A percentile compares a stretch with the other conserved stretches of the same genome.
phyloP scores from a whole-genome alignment of 176 grass and related monocot genomes.

The Stipa capillata region DNA sequence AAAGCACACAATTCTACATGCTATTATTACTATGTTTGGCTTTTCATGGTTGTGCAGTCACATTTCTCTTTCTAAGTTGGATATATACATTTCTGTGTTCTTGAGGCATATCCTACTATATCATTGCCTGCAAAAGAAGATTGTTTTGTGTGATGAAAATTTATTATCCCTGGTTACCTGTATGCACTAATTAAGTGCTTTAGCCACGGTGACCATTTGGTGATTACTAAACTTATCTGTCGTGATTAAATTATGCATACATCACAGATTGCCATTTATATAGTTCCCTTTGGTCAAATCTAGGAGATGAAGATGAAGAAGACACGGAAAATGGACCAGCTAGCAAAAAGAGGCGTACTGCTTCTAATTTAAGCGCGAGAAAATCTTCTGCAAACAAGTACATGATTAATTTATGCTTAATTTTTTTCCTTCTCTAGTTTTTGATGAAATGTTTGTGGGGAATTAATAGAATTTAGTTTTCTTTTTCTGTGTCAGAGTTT shows the following conservation, averaged over 20 bases:
- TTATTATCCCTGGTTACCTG: background rate
- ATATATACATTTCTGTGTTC: background rate
- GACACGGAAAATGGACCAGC: conserved; percentile 60
- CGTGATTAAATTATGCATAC: conserved; percentile 6
- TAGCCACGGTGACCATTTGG: background rate
- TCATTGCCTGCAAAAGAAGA: conserved; percentile 6
- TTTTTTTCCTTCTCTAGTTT: conserved; percentile 1
- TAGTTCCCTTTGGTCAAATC: conserved; percentile 25
- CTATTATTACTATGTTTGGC: background rate
- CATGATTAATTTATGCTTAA: conserved; percentile 10
- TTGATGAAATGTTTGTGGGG: background rate
- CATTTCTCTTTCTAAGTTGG: conserved; percentile 3
- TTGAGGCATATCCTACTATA: background rate
- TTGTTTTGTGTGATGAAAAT: background rate
- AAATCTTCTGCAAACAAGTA: conserved; percentile 81
- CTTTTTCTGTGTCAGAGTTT: conserved; percentile 49
- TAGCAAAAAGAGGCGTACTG: conserved; percentile 75
- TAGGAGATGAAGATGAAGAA: conserved; percentile 88
- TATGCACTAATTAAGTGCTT: conserved; percentile 15
- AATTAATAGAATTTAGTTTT: conserved; percentile 23
- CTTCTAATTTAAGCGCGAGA: conserved; percentile 47
- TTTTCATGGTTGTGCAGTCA: conserved; percentile 5
- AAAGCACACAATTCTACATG: background rate
- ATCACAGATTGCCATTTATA: conserved; percentile 1
- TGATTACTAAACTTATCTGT: background rate